Percentiles rank a stretch among this genome's conserved stretches.
These are phyloP conservation scores for Ogataea chonburiensis DNA, from an alignment of 805 yeast genomes.

Conservation along the genomic window DNA sequence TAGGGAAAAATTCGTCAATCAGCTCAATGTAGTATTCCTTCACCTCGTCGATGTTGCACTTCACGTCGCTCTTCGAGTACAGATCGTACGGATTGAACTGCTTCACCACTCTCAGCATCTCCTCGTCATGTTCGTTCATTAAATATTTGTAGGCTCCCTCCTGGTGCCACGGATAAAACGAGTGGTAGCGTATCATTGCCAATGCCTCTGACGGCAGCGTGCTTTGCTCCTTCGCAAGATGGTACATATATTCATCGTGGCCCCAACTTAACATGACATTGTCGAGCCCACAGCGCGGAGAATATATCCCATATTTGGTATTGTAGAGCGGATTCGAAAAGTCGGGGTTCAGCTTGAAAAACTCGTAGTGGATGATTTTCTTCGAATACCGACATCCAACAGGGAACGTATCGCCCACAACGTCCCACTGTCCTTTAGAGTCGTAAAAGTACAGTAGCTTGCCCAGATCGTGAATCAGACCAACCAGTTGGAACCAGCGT, in stretches of 20 bases:
- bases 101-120: slow-evolving; percentile 61
- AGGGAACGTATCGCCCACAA: slow-evolving; percentile 76
- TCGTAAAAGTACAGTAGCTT: slow-evolving; percentile 67
- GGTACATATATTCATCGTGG: slow-evolving; percentile 77
- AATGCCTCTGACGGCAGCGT: slow-evolving; percentile 62
- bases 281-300: slow-evolving; percentile 62
- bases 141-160: slow-evolving; percentile 63
- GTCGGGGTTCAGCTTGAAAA: slow-evolving; percentile 61
- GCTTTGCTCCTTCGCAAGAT: slow-evolving; percentile 63
- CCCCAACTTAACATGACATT: slow-evolving; percentile 78
- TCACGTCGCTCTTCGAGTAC: slow-evolving; percentile 57
- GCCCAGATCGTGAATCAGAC: slow-evolving; percentile 70
- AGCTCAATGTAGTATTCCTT: slow-evolving; percentile 59
- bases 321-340: slow-evolving; percentile 60
- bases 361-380: slow-evolving; percentile 58
- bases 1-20: slow-evolving; percentile 67
- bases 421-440: slow-evolving; percentile 78
- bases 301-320: slow-evolving; percentile 65
- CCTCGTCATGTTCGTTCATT: slow-evolving; percentile 61
- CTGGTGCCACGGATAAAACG: slow-evolving; percentile 76
- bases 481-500: slow-evolving; percentile 74
- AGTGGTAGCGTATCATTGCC: slow-evolving; percentile 74
- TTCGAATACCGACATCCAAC: slow-evolving; percentile 67
- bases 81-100: slow-evolving; percentile 68
- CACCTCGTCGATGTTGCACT: slow-evolving; percentile 47